phyloP scores from a whole-genome alignment of 2,329 filamentous ascomycete genomes.

The Cyclaneusma minus region DNA sequence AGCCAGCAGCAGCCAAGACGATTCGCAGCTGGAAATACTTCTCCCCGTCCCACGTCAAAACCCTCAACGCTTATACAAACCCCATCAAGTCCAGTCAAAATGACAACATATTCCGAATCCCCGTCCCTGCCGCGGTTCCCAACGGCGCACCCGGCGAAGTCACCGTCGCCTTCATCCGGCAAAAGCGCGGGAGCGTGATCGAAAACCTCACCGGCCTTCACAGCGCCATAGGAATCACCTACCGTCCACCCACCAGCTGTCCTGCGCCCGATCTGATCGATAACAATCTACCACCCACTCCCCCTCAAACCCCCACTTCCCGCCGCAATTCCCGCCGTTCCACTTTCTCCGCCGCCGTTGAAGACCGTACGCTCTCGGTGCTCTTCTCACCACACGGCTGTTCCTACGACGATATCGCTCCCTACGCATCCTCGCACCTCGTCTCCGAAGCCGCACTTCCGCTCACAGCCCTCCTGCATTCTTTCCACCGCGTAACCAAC shows the following conservation, averaged over 20 bases:
- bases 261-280: background rate
- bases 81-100: no score
- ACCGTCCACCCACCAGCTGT: constrained; percentile 35
- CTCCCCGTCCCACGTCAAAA: constrained; percentile 29
- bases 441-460: constrained; percentile 39
- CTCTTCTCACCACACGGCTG: constrained; percentile 52
- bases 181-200: no score
- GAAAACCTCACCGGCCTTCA: constrained; percentile 47
- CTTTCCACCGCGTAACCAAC: constrained; percentile 41
- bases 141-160: constrained; percentile 46
- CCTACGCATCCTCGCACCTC: constrained; percentile 42
- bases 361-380: constrained; percentile 35
- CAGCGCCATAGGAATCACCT: constrained; percentile 57
- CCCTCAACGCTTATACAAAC: no score
- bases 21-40: constrained; percentile 59
- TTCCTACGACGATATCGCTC: constrained; percentile 32
- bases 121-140: constrained; percentile 34
- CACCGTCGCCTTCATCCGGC: constrained; percentile 51
- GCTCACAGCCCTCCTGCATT: constrained; percentile 47
- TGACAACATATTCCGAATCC: constrained; percentile 22
- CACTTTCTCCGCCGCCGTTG: constrained; percentile 17
- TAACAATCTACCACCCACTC: background rate
- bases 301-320: constrained; percentile 10
- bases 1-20: constrained; percentile 45
- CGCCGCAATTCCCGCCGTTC: constrained; percentile 10